phyloP scores from a whole-genome alignment of 768 basidiomycete species.

The Mycena latifolia region DNA sequence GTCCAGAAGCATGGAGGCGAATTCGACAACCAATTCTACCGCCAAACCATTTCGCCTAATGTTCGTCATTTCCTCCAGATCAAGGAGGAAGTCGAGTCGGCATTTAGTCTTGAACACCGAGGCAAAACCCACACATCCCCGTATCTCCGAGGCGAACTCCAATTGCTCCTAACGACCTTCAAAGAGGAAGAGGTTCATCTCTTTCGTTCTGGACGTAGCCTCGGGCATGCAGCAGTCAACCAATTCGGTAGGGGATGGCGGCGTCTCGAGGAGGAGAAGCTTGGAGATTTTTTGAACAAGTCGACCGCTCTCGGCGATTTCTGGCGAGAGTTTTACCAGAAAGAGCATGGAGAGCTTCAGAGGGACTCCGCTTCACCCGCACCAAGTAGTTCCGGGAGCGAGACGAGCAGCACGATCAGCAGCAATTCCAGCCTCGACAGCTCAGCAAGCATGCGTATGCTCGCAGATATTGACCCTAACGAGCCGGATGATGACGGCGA shows the following conservation, averaged over 20 bases:
- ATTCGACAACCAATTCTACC: constrained; percentile 39
- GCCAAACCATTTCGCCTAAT: constrained; percentile 41
- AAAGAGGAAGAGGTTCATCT: constrained; percentile 37
- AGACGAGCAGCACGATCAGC: too few relatives aligned
- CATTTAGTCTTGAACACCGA: constrained; percentile 7
- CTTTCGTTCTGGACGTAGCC: constrained; percentile 32
- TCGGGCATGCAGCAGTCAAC: constrained; percentile 30
- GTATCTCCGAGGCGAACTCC: constrained; percentile 33
- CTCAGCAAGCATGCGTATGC: too few relatives aligned
- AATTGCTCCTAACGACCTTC: constrained; percentile 34
- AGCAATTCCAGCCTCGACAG: too few relatives aligned
- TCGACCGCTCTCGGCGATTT: background rate
- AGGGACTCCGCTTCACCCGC: too few relatives aligned
- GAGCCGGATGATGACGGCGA: too few relatives aligned
- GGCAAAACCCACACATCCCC: constrained; percentile 35
- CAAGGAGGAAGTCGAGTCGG: constrained; percentile 32
- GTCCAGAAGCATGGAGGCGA: constrained; percentile 33
- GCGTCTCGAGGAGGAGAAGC: constrained; percentile 24
- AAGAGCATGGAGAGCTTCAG: too few relatives aligned
- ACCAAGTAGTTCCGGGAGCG: too few relatives aligned
- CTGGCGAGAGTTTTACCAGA: too few relatives aligned
- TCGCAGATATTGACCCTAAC: too few relatives aligned
- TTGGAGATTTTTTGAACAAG: background rate
- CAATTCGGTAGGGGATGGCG: constrained; percentile 14
- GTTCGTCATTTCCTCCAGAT: constrained; percentile 37